A percentile compares a stretch with the other conserved stretches of the same genome.
Evolutionary conservation across 768 basidiomycete genomes (phyloP).

Genomic region (Podaxis rugospora): DNA sequence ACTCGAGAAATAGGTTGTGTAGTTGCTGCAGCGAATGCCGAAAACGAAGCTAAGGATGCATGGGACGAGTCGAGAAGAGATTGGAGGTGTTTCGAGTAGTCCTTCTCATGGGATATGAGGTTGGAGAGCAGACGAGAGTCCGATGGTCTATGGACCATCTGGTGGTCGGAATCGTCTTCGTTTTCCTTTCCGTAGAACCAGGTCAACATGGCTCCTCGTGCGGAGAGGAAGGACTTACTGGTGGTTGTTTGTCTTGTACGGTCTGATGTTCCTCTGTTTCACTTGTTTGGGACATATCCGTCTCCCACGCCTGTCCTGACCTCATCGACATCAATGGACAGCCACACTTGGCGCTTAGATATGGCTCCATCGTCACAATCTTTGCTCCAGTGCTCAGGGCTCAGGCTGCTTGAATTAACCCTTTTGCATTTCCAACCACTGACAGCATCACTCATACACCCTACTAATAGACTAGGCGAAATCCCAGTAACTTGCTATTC

Average conservation of each 20-base stretch:
- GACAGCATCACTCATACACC: too few species aligned
- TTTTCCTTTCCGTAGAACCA: not conserved
- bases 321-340: not conserved
- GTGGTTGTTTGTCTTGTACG: not conserved
- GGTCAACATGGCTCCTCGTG: not conserved
- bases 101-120: conserved; percentile 67
- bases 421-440: too few species aligned
- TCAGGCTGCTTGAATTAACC: not conserved
- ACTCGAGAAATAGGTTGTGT: conserved; percentile 49
- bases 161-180: not conserved
- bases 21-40: conserved; percentile 70
- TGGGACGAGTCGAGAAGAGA: conserved; percentile 55
- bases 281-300: conserved; percentile 2
- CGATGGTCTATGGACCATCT: conserved; percentile 69
- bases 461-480: too few species aligned
- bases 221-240: not conserved
- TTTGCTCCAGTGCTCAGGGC: not conserved
- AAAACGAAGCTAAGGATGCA: conserved; percentile 58
- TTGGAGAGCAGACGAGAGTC: conserved; percentile 71
- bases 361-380: not conserved
- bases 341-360: not conserved
- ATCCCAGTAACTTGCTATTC: too few species aligned
- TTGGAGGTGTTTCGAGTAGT: conserved; percentile 59
- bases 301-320: conserved; percentile 5
- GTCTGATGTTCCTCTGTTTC: not conserved